Base-by-base conservation (phyloP, 2,329 filamentous ascomycete genomes). In the Cladorrhinum sp. region DNA sequence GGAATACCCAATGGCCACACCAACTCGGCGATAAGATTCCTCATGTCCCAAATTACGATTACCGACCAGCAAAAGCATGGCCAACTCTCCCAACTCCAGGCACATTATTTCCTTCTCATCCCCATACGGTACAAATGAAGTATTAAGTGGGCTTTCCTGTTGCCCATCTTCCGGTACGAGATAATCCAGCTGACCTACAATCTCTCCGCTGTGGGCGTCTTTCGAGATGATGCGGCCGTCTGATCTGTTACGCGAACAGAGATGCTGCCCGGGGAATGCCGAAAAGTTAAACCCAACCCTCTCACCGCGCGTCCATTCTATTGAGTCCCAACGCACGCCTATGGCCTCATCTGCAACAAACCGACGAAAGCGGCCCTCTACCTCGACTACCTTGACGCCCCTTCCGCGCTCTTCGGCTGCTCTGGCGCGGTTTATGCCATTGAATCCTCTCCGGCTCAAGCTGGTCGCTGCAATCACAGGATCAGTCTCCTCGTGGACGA, bases 141-240 rank as follows among this genome's bases (percentile, higher is more conserved):
- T 46, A 36, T 36, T 36, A 8, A 42, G 14, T n/a, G 14, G 12
- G 14, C 10, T 42, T 3, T 56, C 54, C 2, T 12, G 14, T 3
- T 28, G 24, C 7, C 39, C 30, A 30, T 58, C 16, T 6, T 33
- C 2, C 8, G 57, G 57, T 2, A 57, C 24, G 4, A 65, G 16
- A 28, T 70, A 70, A 36, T 69, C 67, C 16, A 70, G 60, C 55
- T 67, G 68, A 14, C 65, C 67, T 14, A 69, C 62, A 3, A 70
- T 57, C 51, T 69, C 66, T 2, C 67, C 68, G 21, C 62, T 58
- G 30, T 70, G 68, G 2, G 65, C 68, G 23, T 70, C 67, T 23
- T 65, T 68, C 16, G 65, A 58, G 10, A 68, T 36, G 14, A 70
- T 62, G 3, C 61, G 59, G 4, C 68, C 67, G 36, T 67, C 64